Conservation (phyloP, 2,329 filamentous ascomycete species). For the Chrysoporthe austroafricana region DNA sequence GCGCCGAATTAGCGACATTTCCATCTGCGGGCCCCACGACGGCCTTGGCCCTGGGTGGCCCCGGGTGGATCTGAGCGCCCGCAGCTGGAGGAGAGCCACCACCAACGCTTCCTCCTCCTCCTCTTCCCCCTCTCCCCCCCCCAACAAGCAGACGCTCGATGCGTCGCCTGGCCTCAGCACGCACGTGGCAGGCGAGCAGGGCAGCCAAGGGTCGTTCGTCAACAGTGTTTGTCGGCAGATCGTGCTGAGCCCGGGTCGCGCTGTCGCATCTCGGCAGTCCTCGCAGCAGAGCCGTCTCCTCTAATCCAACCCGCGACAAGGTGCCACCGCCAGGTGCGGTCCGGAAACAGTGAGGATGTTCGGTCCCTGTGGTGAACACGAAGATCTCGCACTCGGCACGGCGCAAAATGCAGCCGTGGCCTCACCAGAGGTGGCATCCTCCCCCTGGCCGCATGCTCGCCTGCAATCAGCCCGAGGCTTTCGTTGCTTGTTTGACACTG, state of each 20-base stretch:
- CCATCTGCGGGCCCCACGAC: neutral
- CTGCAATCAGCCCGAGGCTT: constrained; percentile 21
- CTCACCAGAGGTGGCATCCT: neutral
- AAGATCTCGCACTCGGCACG: neutral
- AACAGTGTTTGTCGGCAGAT: neutral
- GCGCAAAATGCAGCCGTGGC: neutral
- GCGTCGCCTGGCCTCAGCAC: too few species aligned
- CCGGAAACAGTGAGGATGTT: neutral
- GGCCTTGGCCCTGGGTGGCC: neutral
- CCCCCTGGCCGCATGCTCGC: constrained; percentile 10
- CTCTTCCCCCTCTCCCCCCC: too few species aligned
- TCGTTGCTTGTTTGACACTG: constrained; percentile 16
- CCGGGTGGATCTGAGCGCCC: too few species aligned
- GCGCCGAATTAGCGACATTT: constrained; percentile 2
- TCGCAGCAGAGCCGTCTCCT: neutral
- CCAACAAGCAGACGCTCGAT: too few species aligned
- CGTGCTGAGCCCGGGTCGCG: too few species aligned
- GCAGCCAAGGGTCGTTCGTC: too few species aligned
- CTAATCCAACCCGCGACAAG: neutral
- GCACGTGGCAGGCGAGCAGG: neutral
- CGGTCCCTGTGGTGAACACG: neutral
- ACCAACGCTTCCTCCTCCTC: too few species aligned
- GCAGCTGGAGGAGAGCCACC: too few species aligned
- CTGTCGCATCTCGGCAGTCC: neutral
- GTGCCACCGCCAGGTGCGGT: neutral